Base-by-base conservation (phyloP, 257 asterid species). In the Buddleja alternifolia region DNA sequence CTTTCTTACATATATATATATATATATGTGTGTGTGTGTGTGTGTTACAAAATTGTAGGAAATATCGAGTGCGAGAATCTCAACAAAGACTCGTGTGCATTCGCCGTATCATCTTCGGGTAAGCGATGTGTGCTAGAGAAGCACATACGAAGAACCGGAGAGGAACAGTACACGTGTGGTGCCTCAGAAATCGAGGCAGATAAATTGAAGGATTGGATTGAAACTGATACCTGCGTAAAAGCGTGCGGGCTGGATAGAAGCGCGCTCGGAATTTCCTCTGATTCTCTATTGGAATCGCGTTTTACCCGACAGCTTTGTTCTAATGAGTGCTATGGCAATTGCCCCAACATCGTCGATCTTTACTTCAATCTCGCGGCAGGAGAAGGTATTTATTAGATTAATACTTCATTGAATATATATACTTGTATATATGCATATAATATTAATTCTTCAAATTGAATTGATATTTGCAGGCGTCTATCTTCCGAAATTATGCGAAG, bases 351-450 rank as follows among this genome's bases (percentile, higher is more conserved):
- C 15, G 77, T 84, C 23, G 95, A 91, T 59, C 91, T 89, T 65
- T 89, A 85, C 84, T 88, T 89, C 91, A 89, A 82, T 69, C 96
- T 88, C 25, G 97, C 96, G 14, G 93, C 90, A 2, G 93, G 90
- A 1, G 95, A 88, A 88, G 93, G 93, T 85, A 73, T 10, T 4
- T 39, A 6, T 25, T 8, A n/a, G 0, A 7, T 4, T 23, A 23
- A 37, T 42, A 3, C 1, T 0, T 40, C 4, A 61, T 29, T 29
- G 2, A 1, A 29, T 5, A 29, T 29, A 29, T 29, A 29, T 29
- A 29, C n/a, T n/a, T 29, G 5, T 29, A 29, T 29, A 29, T 29
- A 29, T 29, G 34, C n/a, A n/a, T n/a, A n/a, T n/a, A n/a, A n/a
- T n/a, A n/a, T n/a, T n/a, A n/a, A n/a, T n/a, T n/a, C n/a, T n/a